phyloP scores from a whole-genome alignment of 2,329 filamentous ascomycete species.

The Scleromitrula shiraiana region DNA sequence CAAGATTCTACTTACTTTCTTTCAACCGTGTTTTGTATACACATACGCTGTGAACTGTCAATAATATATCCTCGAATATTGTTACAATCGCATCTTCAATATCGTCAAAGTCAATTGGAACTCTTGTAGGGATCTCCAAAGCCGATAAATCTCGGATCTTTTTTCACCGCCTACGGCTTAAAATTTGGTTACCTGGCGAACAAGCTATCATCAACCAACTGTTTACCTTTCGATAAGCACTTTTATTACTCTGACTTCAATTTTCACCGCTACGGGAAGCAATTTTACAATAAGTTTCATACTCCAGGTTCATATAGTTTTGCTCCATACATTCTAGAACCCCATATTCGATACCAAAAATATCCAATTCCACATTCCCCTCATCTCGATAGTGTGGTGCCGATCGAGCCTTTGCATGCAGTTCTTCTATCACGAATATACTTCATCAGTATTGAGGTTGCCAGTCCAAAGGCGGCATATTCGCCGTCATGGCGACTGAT shows the following conservation, averaged over 20 bases:
- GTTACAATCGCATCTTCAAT: no score
- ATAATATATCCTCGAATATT: no score
- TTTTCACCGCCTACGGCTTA: no score
- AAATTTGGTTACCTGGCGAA: slow-evolving; percentile 10
- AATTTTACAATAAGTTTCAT: not conserved
- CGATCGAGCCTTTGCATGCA: not conserved
- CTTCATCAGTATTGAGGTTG: not conserved
- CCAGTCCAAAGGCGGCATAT: slow-evolving; percentile 14
- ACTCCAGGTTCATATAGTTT: not conserved
- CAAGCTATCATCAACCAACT: not conserved
- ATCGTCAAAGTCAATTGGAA: no score
- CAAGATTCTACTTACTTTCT: no score
- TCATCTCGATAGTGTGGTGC: not conserved
- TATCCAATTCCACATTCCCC: not conserved
- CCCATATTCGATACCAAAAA: not conserved
- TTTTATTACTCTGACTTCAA: not conserved
- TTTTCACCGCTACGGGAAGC: slow-evolving; percentile 3
- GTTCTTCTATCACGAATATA: not conserved
- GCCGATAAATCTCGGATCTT: no score
- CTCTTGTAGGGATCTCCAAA: no score
- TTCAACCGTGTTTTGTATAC: no score
- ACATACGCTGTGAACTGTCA: no score
- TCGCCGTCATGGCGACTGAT: slow-evolving; percentile 26
- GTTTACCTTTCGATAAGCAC: slow-evolving; percentile 6
- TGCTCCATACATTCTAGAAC: not conserved